Evolutionary conservation across 495 filamentous ascomycete genomes (phyloP).

Genomic region (Penicillium soppii): DNA sequence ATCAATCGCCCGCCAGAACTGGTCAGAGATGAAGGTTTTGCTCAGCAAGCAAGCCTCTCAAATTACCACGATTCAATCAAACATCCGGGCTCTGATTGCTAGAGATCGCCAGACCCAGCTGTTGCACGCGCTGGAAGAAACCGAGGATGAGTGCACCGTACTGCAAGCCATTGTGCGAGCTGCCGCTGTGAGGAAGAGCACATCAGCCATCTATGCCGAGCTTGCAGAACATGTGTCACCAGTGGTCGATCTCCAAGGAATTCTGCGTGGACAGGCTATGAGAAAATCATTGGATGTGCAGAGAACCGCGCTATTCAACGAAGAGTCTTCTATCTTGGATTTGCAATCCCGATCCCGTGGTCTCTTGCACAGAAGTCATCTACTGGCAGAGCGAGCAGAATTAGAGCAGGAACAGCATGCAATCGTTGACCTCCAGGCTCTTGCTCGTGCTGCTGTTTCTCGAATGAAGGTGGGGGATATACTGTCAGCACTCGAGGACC

Average conservation of each 20-base stretch:
- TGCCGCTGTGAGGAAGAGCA: slow-evolving; percentile 24
- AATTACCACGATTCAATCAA: slow-evolving; percentile 49
- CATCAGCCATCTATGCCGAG: slow-evolving; percentile 24
- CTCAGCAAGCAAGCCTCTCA: slow-evolving; percentile 30
- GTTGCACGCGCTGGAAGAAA: slow-evolving; percentile 30
- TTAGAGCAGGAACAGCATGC: slow-evolving; percentile 56
- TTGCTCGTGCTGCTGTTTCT: slow-evolving; percentile 70
- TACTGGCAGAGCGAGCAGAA: slow-evolving; percentile 49
- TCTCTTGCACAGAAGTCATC: slow-evolving; percentile 38
- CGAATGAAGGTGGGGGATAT: slow-evolving; percentile 69
- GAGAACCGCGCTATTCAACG: slow-evolving; percentile 27
- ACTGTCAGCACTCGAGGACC: slow-evolving; percentile 73
- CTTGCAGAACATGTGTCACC: slow-evolving; percentile 30
- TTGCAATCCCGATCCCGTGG: slow-evolving; percentile 52
- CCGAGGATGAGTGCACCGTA: slow-evolving; percentile 19
- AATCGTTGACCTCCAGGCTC: slow-evolving; percentile 69
- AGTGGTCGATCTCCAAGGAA: slow-evolving; percentile 34
- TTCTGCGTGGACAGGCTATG: slow-evolving; percentile 28
- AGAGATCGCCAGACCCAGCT: slow-evolving; percentile 31
- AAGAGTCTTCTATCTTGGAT: slow-evolving; percentile 35
- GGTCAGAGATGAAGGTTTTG: slow-evolving; percentile 32
- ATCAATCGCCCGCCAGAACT: slow-evolving; percentile 40
- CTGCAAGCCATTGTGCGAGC: slow-evolving; percentile 49
- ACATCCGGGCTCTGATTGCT: slow-evolving; percentile 35
- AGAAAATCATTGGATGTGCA: slow-evolving; percentile 38